These are phyloP conservation scores for Davidsoniella australis DNA, from an alignment of 2,329 filamentous ascomycete genomes.

Conservation along the genomic window DNA sequence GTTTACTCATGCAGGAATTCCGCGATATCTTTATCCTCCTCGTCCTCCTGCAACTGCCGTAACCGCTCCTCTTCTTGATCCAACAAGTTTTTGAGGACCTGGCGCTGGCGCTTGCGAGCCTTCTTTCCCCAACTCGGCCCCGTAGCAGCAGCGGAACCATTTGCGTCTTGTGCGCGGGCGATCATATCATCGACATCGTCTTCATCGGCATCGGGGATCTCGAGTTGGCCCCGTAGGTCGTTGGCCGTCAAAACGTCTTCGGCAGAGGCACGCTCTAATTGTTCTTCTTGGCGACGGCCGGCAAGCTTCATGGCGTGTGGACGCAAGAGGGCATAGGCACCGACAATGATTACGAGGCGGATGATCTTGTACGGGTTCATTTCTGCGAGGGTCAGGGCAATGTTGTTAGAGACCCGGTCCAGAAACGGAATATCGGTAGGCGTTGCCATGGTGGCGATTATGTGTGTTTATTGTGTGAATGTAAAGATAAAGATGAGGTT, in stretches of 20 bases:
- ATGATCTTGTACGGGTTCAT: constrained; percentile 41
- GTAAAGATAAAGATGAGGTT: background rate
- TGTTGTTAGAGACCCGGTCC: constrained; percentile 24
- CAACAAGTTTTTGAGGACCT: constrained; percentile 46
- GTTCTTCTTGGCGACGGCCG: constrained; percentile 43
- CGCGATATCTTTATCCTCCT: constrained; percentile 60
- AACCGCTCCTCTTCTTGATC: constrained; percentile 43
- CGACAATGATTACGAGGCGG: constrained; percentile 53
- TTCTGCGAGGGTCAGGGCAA: constrained; percentile 29
- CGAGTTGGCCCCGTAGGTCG: constrained; percentile 38
- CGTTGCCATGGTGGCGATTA: constrained; percentile 5
- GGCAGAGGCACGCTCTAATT: constrained; percentile 41
- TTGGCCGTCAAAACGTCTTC: constrained; percentile 48
- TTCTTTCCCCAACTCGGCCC: constrained; percentile 14
- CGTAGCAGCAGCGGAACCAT: background rate
- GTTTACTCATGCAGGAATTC: constrained; percentile 37
- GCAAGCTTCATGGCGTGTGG: constrained; percentile 57
- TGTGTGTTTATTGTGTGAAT: background rate
- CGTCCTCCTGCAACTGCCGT: constrained; percentile 38
- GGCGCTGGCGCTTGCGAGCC: constrained; percentile 13
- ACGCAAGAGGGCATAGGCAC: constrained; percentile 56
- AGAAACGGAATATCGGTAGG: constrained; percentile 7
- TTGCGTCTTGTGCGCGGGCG: background rate
- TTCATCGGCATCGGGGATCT: constrained; percentile 36
- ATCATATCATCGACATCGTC: constrained; percentile 19